Conservation (phyloP, 1,284 basidiomycete species). For the Pseudozyma flocculosa region DNA sequence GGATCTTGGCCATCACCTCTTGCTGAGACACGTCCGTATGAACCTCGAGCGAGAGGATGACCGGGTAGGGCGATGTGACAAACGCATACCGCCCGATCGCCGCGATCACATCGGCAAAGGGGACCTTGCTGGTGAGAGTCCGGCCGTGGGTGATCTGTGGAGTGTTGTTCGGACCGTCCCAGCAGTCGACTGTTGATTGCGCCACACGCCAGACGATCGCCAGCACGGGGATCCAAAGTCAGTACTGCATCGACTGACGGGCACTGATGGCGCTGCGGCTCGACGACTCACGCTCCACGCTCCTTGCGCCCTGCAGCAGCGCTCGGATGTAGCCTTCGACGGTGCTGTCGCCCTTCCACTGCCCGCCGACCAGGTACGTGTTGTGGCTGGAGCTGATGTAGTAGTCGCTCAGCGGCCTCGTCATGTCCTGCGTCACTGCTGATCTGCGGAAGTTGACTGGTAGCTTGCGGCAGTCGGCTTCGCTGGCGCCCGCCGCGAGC, state of each 20-base stretch:
- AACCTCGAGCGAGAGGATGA: constrained; percentile 92
- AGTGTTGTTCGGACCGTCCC: constrained; percentile 71
- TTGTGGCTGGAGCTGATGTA: constrained; percentile 94
- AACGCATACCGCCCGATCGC: constrained; percentile 93
- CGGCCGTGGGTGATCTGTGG: constrained; percentile 76
- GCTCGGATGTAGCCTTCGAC: constrained; percentile 95
- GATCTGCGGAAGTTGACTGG: constrained; percentile 29
- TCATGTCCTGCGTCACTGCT: constrained; percentile 63
- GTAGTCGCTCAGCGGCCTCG: constrained; percentile 79
- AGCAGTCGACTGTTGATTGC: constrained; percentile 86
- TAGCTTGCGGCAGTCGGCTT: constrained; percentile 19
- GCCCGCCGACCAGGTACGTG: constrained; percentile 92
- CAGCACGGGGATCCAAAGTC: too few species aligned
- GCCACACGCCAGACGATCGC: too few species aligned
- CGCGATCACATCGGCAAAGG: constrained; percentile 78
- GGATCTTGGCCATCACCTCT: constrained; percentile 74
- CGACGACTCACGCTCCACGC: constrained; percentile 64
- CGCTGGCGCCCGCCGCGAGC: constrained; percentile 24
- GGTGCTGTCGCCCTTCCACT: constrained; percentile 88
- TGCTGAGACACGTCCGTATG: constrained; percentile 84
- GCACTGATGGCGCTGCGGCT: too few species aligned
- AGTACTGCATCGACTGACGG: too few species aligned
- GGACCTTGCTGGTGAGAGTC: constrained; percentile 83
- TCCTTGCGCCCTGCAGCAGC: constrained; percentile 82
- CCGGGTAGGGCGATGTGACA: constrained; percentile 84